Conservation (phyloP, 352 stramenopile genomes). For the Phytopythium helicoides region DNA sequence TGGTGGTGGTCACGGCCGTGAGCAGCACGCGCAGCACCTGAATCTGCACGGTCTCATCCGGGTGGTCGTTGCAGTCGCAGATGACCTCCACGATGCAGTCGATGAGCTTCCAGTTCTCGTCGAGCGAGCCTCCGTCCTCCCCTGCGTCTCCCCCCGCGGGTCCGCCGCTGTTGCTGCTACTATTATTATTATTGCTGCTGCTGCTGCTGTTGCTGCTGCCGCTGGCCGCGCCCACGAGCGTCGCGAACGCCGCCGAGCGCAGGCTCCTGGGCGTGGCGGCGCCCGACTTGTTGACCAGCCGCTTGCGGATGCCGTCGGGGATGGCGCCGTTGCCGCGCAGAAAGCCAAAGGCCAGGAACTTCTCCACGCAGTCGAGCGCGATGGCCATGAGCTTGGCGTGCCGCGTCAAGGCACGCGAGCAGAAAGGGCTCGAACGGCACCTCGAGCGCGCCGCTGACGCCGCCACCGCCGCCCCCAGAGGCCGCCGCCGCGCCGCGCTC, state of each 20-base stretch:
- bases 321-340: slow-evolving; percentile 62
- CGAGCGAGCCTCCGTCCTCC: slow-evolving; percentile 13
- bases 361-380: slow-evolving; percentile 89
- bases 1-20: slow-evolving; percentile 88
- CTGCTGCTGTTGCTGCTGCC: slow-evolving; percentile 11
- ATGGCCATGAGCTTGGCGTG: slow-evolving; percentile 75
- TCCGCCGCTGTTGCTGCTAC: not conserved
- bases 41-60: slow-evolving; percentile 90
- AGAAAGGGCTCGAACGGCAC: slow-evolving; percentile 78
- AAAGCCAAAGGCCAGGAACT: slow-evolving; percentile 89
- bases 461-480: slow-evolving; percentile 9
- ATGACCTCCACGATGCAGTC: slow-evolving; percentile 89
- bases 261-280: slow-evolving; percentile 8
- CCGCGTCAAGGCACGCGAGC: slow-evolving; percentile 65
- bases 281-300: slow-evolving; percentile 57
- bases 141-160: slow-evolving; percentile 1
- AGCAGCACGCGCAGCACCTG: slow-evolving; percentile 92
- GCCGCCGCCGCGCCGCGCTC: slow-evolving; percentile 14
- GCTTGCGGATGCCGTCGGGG: slow-evolving; percentile 58
- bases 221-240: slow-evolving; percentile 8
- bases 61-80: slow-evolving; percentile 89
- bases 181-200: not conserved
- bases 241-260: slow-evolving; percentile 10
- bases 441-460: slow-evolving; percentile 29
- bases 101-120: slow-evolving; percentile 75